These are phyloP conservation scores for Ophiostoma fasciatum DNA, from an alignment of 2,329 filamentous ascomycete species.

Conservation along the genomic window DNA sequence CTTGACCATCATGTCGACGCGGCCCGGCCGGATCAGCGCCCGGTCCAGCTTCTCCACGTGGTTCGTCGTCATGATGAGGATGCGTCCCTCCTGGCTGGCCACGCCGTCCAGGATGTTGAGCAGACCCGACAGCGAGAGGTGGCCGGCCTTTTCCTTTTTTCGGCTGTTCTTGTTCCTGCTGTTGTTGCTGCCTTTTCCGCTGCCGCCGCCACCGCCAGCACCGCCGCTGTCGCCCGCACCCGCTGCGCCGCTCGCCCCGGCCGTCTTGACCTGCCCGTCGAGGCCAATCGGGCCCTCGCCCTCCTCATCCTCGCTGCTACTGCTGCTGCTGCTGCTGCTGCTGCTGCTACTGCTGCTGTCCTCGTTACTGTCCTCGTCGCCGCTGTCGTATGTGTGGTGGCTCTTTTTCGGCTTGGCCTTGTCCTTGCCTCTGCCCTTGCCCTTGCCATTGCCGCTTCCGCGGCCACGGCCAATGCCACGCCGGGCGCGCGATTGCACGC, in stretches of 20 bases:
- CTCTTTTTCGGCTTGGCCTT: too few species aligned
- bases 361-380: constrained; percentile 8
- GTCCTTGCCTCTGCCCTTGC: not conserved
- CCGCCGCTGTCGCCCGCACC: too few species aligned
- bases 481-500: too few species aligned
- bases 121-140: constrained; percentile 58
- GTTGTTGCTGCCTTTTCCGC: constrained; percentile 6
- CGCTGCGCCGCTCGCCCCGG: too few species aligned
- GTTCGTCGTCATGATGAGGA: constrained; percentile 53
- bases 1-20: constrained; percentile 44
- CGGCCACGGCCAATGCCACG: not conserved
- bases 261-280: too few species aligned
- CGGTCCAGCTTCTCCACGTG: constrained; percentile 46
- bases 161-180: constrained; percentile 11
- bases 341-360: constrained; percentile 5
- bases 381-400: too few species aligned
- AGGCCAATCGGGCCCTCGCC: too few species aligned
- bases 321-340: constrained; percentile 9
- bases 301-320: constrained; percentile 1
- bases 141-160: constrained; percentile 13
- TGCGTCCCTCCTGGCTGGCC: constrained; percentile 46
- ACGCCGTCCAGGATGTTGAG: constrained; percentile 72
- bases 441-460: constrained; percentile 8
- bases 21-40: constrained; percentile 46
- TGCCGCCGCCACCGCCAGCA: too few species aligned